Percentiles rank a stretch among this genome's conserved stretches.
phyloP scores from a whole-genome alignment of 139 green algal genomes.

The Coelastrella sp. region DNA sequence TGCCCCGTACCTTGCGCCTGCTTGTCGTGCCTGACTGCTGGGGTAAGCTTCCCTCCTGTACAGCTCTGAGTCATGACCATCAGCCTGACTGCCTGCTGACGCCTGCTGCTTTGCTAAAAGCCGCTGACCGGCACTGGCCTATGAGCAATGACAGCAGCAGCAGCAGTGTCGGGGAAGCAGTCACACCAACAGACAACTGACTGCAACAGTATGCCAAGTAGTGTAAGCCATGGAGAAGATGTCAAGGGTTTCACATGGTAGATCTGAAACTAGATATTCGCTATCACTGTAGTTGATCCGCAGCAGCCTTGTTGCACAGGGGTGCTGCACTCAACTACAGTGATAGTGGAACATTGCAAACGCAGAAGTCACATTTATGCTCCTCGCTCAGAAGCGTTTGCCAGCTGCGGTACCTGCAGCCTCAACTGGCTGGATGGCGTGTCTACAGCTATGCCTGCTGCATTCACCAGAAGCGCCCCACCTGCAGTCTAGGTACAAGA shows the following conservation, averaged over 20 bases:
- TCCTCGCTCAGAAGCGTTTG: no score
- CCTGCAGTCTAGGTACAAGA: slow-evolving; percentile 74
- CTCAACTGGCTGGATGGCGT: not conserved
- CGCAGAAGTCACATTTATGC: no score
- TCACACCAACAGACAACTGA: no score
- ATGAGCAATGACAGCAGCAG: not conserved
- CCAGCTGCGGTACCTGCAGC: not conserved
- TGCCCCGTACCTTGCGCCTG: slow-evolving; percentile 1
- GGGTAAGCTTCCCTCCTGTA: slow-evolving; percentile 27
- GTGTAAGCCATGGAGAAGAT: no score
- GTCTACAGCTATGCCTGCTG: not conserved
- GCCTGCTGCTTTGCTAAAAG: slow-evolving; percentile 33
- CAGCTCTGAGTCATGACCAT: slow-evolving; percentile 16
- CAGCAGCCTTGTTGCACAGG: no score
- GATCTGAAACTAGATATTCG: no score
- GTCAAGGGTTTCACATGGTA: no score
- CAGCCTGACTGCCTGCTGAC: slow-evolving; percentile 6
- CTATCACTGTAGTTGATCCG: no score
- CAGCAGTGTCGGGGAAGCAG: not conserved
- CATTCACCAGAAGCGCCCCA: no score
- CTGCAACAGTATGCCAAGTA: no score
- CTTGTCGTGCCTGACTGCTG: not conserved
- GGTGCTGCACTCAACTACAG: no score
- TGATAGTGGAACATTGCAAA: no score
- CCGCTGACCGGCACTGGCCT: slow-evolving; percentile 42